A percentile compares a stretch with the other conserved stretches of the same genome.
Evolutionary conservation across 2,329 filamentous ascomycete genomes (phyloP).

Genomic region (Pseudodiploospora longispora): DNA sequence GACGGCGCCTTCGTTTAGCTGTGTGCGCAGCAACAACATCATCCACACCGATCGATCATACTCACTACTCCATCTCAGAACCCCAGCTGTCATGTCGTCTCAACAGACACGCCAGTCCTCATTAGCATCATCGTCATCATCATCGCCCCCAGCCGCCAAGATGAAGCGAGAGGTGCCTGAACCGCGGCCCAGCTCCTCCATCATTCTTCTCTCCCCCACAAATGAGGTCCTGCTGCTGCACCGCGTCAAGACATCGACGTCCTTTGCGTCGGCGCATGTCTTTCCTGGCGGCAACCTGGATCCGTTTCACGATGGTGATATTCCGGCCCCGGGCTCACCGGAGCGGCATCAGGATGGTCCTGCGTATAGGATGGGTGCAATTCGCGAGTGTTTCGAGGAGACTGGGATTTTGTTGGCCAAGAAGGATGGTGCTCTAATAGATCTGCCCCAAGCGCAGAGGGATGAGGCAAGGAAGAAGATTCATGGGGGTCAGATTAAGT

Average conservation of each 20-base stretch:
- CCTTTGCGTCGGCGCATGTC: constrained; percentile 88
- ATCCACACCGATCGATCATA: not conserved
- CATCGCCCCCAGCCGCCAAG: constrained; percentile 8
- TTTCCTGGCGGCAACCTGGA: constrained; percentile 89
- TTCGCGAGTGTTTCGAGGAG: constrained; percentile 92
- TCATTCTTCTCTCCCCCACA: constrained; percentile 74
- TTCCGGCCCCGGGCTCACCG: constrained; percentile 37
- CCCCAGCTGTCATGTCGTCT: constrained; percentile 3
- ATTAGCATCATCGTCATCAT: constrained; percentile 1
- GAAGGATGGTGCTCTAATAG: constrained; percentile 46
- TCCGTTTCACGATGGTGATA: constrained; percentile 61
- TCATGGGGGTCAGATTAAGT: constrained; percentile 57
- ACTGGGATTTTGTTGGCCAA: constrained; percentile 75
- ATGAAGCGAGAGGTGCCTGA: constrained; percentile 22
- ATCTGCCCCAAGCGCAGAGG: constrained; percentile 50
- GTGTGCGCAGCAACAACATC: not conserved
- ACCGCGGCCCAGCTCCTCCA: constrained; percentile 62
- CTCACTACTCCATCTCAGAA: not conserved
- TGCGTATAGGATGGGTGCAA: constrained; percentile 72
- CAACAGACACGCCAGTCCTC: constrained; percentile 4
- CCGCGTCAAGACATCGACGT: constrained; percentile 71
- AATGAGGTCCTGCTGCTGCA: constrained; percentile 87
- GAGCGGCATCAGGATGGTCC: constrained; percentile 61
- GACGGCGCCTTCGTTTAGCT: no score
- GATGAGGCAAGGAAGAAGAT: constrained; percentile 61